phyloP scores from a whole-genome alignment of 371 early-diverging fungal species.

The Ordospora pajunii region DNA sequence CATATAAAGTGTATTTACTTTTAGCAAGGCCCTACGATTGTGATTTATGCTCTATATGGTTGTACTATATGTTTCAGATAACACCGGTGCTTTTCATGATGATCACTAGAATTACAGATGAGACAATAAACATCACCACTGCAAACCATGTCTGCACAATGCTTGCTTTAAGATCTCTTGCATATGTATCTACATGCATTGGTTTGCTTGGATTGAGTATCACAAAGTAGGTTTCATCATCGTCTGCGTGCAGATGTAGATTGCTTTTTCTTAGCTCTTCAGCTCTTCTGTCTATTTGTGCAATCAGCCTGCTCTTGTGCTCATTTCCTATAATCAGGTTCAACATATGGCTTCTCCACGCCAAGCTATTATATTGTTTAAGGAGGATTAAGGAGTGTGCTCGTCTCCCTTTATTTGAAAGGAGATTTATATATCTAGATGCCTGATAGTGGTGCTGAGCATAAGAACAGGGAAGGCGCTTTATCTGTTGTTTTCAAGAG shows the following conservation, averaged over 20 bases:
- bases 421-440: background rate
- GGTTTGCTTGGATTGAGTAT: too few species aligned
- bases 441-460: too few species aligned
- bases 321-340: background rate
- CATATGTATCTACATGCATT: too few species aligned
- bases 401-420: background rate
- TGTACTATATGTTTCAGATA: background rate
- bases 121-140: background rate
- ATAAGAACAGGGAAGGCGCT: too few species aligned
- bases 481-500: background rate
- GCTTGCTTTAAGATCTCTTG: background rate
- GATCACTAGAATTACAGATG: background rate
- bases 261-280: background rate
- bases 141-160: background rate
- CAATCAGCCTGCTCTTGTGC: background rate
- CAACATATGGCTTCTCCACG: background rate
- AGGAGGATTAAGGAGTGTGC: conserved; percentile 1
- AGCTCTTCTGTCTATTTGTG: background rate
- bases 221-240: too few species aligned
- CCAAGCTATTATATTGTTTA: background rate
- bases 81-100: background rate
- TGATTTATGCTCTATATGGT: too few species aligned
- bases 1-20: too few species aligned
- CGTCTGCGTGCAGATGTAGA: too few species aligned
- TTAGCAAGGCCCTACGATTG: too few species aligned